Percentiles rank a stretch among this genome's conserved stretches.
These are phyloP conservation scores for Piedraia hortae DNA, from an alignment of 2,329 filamentous ascomycete genomes.

Conservation along the genomic window DNA sequence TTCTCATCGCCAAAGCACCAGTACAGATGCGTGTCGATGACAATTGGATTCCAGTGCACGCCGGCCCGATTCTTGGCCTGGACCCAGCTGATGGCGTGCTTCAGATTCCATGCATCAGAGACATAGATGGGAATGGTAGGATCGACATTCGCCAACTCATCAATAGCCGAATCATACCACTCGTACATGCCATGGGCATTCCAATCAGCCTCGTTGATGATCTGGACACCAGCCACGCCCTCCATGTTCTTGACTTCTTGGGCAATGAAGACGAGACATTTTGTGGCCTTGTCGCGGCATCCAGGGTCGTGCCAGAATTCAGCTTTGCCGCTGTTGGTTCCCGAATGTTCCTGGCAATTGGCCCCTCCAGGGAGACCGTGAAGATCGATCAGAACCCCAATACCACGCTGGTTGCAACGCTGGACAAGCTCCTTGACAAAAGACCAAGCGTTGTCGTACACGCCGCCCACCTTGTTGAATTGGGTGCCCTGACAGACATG, in stretches of 20 bases:
- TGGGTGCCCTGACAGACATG: slow-evolving; percentile 23
- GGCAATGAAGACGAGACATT: slow-evolving; percentile 24
- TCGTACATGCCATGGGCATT: slow-evolving; percentile 24
- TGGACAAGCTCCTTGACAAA: slow-evolving; percentile 21
- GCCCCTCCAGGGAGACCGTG: slow-evolving; percentile 31
- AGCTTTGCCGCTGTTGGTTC: slow-evolving; percentile 24
- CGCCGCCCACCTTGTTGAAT: slow-evolving; percentile 21
- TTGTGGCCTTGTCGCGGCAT: slow-evolving; percentile 20
- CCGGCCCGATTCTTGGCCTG: slow-evolving; percentile 8
- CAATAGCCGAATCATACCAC: slow-evolving; percentile 27
- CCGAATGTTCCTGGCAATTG: slow-evolving; percentile 27
- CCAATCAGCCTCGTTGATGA: slow-evolving; percentile 28
- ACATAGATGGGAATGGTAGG: slow-evolving; percentile 26
- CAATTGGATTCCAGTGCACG: slow-evolving; percentile 23
- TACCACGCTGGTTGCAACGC: slow-evolving; percentile 20
- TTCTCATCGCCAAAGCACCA: slow-evolving; percentile 29
- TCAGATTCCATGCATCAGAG: slow-evolving; percentile 29
- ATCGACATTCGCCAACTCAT: slow-evolving; percentile 21
- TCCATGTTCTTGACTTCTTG: slow-evolving; percentile 18
- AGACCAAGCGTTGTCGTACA: slow-evolving; percentile 27
- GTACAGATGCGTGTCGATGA: slow-evolving; percentile 32
- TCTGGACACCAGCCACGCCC: slow-evolving; percentile 27
- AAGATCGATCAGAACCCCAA: slow-evolving; percentile 30
- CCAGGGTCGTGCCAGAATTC: slow-evolving; percentile 22
- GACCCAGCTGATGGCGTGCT: slow-evolving; percentile 19